phyloP scores from a whole-genome alignment of 164 flowering plant genomes.

The Magnolia sinica region DNA sequence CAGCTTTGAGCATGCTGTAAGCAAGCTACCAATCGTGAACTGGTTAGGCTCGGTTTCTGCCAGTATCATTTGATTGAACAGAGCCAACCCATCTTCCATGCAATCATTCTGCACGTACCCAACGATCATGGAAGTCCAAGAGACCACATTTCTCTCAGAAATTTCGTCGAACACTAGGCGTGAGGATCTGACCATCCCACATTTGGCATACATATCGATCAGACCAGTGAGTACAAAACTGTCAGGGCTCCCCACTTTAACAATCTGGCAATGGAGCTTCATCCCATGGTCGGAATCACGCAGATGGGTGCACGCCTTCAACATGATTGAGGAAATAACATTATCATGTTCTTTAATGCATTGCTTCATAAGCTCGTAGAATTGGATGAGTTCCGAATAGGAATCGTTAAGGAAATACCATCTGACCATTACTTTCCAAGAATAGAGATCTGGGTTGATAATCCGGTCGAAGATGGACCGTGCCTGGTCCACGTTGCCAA shows the following conservation, averaged over 20 bases:
- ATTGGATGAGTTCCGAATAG: constrained; percentile 36
- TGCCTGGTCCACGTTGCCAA: constrained; percentile 41
- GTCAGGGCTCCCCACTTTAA: constrained; percentile 54
- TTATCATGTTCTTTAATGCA: constrained; percentile 35
- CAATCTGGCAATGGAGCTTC: constrained; percentile 51
- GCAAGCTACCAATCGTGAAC: constrained; percentile 54
- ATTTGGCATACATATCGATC: constrained; percentile 64
- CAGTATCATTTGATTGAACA: constrained; percentile 67
- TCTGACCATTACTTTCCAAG: constrained; percentile 71
- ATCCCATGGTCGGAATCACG: constrained; percentile 46
- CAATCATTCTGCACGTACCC: constrained; percentile 66
- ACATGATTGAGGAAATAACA: constrained; percentile 50
- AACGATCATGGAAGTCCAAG: constrained; percentile 71
- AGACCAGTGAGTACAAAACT: constrained; percentile 58
- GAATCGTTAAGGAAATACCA: constrained; percentile 52
- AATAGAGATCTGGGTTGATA: constrained; percentile 48
- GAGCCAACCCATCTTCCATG: constrained; percentile 43
- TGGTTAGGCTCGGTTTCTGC: constrained; percentile 46
- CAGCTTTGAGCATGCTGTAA: constrained; percentile 59
- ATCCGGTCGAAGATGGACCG: constrained; percentile 56
- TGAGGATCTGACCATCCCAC: constrained; percentile 43
- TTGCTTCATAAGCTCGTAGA: constrained; percentile 42
- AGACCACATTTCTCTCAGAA: constrained; percentile 51
- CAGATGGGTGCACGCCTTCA: constrained; percentile 67
- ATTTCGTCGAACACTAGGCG: constrained; percentile 45